Base-by-base conservation (phyloP, 225 moss, liverwort and hornwort genomes). In the Asterella californica region DNA sequence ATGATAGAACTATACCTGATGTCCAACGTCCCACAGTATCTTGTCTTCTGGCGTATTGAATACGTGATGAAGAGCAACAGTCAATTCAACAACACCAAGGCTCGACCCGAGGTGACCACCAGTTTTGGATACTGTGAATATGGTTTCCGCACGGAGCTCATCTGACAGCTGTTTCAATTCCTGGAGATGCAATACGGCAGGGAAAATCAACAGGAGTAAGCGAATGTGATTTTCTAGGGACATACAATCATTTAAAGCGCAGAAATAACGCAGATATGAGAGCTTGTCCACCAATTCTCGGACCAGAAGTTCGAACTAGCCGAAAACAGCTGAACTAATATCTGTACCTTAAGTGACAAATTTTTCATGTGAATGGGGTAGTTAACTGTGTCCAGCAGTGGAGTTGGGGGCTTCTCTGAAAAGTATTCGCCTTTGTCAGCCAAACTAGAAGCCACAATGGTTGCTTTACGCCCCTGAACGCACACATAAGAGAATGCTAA, bases 31-130 rank as follows among this genome's bases (percentile, higher is more conserved):
- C 88, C 88, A 88, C 22, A 88, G 61, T 47, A 86, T 84, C 64
- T 86, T 88, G 60, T 88, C 86, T 0, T 84, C 84, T 0, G 88
- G 88, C 36, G 84, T 33, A 62, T 86, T 86, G 79, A 88, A 88
- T 22, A 88, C 88, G 49, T 88, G 88, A 60, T 88, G 88, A 21
- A 88, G 86, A 14, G 88, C 88, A 15, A 88, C 86, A 10, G 88
- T 88, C 36, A 88, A 79, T 55, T 88, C 88, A 34, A 88, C 84
- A 5, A 86, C 88, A 25, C 88, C 88, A 33, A 88, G 80, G 30
- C 88, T 74, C 10, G 88, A 79, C 17, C 88, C 88, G 2, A 88
- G 75, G 61, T 88, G 88, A 29, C 86, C 88, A 19, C 86, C 86
- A 0, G 88, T 88, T 66, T 86, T 84, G n/a, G 88, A 82, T 22